Conservation (phyloP, 495 filamentous ascomycete genomes). For the Xylaria cubensis region DNA sequence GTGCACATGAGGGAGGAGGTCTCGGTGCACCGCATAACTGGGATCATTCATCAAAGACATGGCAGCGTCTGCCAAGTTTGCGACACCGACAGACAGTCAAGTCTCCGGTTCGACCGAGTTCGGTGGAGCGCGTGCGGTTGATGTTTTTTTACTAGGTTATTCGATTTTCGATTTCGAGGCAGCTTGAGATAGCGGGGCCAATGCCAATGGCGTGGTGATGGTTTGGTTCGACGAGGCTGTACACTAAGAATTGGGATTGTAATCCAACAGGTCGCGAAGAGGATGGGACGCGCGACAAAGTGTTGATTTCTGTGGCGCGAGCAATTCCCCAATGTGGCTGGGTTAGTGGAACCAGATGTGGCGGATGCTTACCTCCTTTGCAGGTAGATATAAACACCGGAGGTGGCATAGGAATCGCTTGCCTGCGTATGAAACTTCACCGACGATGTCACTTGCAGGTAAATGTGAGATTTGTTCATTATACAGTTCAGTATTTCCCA, state of each 20-base stretch:
- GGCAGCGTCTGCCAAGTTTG: constrained; percentile 22
- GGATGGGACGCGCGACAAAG: constrained; percentile 31
- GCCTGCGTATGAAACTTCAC: background rate
- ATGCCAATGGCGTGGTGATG: constrained; percentile 11
- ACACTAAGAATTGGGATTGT: constrained; percentile 11
- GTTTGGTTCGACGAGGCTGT: constrained; percentile 20
- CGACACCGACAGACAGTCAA: constrained; percentile 12
- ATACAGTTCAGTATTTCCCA: constrained; percentile 30
- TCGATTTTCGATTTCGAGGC: constrained; percentile 3
- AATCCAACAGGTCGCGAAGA: constrained; percentile 38
- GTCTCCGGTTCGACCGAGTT: background rate
- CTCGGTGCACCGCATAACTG: constrained; percentile 64
- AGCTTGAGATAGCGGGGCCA: constrained; percentile 13
- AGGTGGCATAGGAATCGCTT: background rate
- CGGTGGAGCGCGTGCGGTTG: background rate
- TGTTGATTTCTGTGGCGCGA: constrained; percentile 26
- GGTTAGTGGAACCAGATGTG: constrained; percentile 2
- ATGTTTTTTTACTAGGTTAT: constrained; percentile 7
- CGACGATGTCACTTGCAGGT: background rate
- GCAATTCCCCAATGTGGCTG: constrained; percentile 4
- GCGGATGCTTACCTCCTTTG: constrained; percentile 1
- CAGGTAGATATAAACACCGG: background rate
- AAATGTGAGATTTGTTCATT: constrained; percentile 23
- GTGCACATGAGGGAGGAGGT: constrained; percentile 84
- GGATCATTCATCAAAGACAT: constrained; percentile 66